Percentiles rank a stretch among this genome's conserved stretches.
phyloP scores from a whole-genome alignment of 768 basidiomycete genomes.

The Pisolithus sp. region DNA sequence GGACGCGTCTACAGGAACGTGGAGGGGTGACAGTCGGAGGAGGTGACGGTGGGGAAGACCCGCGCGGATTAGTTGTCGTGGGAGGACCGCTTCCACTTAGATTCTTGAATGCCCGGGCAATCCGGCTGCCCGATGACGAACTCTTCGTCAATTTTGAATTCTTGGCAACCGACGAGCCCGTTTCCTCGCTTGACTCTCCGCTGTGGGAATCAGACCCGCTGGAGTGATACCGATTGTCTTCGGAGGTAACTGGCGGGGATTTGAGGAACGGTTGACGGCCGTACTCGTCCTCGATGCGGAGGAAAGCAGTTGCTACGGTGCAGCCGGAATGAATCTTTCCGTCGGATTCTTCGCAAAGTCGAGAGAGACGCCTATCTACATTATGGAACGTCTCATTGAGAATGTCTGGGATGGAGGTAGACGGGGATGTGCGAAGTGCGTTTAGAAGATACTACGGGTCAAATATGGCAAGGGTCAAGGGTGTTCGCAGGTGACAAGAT shows the following conservation, averaged over 20 bases:
- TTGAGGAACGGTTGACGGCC: slow-evolving; percentile 65
- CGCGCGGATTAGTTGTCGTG: slow-evolving; percentile 6
- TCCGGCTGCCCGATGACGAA: slow-evolving; percentile 37
- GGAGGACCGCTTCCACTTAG: slow-evolving; percentile 33
- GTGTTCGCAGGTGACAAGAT: neutral
- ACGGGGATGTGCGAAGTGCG: slow-evolving; percentile 54
- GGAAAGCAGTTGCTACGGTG: slow-evolving; percentile 93
- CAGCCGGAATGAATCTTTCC: slow-evolving; percentile 96
- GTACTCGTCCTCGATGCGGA: slow-evolving; percentile 80
- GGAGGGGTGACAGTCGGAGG: slow-evolving; percentile 39
- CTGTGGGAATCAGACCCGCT: slow-evolving; percentile 39
- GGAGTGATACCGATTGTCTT: slow-evolving; percentile 23
- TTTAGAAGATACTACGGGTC: slow-evolving; percentile 53
- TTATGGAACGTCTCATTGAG: slow-evolving; percentile 92
- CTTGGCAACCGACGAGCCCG: slow-evolving; percentile 23
- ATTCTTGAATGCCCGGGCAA: slow-evolving; percentile 50
- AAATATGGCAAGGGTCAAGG: slow-evolving; percentile 6
- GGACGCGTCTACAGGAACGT: slow-evolving; percentile 54
- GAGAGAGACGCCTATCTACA: slow-evolving; percentile 79
- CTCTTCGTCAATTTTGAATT: slow-evolving; percentile 40
- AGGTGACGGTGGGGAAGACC: neutral
- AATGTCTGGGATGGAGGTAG: slow-evolving; percentile 69
- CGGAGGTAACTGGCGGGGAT: slow-evolving; percentile 26
- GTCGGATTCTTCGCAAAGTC: slow-evolving; percentile 77
- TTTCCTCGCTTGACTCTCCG: slow-evolving; percentile 38